A percentile compares a stretch with the other conserved stretches of the same genome.
These are phyloP conservation scores for Salix arbutifolia DNA, from an alignment of 345 rosid species.

Conservation along the genomic window DNA sequence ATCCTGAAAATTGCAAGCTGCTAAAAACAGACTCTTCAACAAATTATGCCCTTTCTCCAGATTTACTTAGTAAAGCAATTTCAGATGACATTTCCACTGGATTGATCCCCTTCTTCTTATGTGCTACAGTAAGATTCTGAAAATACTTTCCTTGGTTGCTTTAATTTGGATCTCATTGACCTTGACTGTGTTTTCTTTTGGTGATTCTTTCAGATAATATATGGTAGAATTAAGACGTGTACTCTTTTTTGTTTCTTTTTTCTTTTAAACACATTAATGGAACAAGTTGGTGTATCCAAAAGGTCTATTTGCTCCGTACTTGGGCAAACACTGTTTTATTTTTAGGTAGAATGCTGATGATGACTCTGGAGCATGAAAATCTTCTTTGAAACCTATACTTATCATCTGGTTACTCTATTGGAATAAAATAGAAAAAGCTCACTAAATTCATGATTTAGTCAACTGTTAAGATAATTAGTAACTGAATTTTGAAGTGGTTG, in stretches of 20 bases:
- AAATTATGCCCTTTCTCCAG: slow-evolving; percentile 63
- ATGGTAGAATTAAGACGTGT: not conserved
- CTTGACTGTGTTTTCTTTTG: slow-evolving; percentile 6
- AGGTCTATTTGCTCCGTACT: not conserved
- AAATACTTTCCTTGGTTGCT: not conserved
- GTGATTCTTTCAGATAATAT: not conserved
- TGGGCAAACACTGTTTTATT: not conserved
- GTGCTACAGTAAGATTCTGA: slow-evolving; percentile 62
- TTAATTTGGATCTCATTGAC: not conserved
- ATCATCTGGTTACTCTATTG: not conserved
- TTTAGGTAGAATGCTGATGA: not conserved
- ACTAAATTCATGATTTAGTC: too few species aligned
- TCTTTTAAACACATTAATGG: not conserved
- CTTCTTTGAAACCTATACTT: not conserved
- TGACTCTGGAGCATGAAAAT: not conserved
- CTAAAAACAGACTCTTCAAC: slow-evolving; percentile 61
- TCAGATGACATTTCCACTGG: slow-evolving; percentile 60
- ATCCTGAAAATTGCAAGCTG: slow-evolving; percentile 64
- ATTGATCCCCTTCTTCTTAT: slow-evolving; percentile 74
- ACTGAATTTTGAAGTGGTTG: too few species aligned
- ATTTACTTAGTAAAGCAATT: slow-evolving; percentile 52
- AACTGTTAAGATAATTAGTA: too few species aligned
- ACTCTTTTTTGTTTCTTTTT: too few species aligned
- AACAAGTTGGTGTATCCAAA: not conserved
- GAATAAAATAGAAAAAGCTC: not conserved